A percentile compares a stretch with the other conserved stretches of the same genome.
Conservation (phyloP, 2,329 filamentous ascomycete species). For the Zalaria obscura region DNA sequence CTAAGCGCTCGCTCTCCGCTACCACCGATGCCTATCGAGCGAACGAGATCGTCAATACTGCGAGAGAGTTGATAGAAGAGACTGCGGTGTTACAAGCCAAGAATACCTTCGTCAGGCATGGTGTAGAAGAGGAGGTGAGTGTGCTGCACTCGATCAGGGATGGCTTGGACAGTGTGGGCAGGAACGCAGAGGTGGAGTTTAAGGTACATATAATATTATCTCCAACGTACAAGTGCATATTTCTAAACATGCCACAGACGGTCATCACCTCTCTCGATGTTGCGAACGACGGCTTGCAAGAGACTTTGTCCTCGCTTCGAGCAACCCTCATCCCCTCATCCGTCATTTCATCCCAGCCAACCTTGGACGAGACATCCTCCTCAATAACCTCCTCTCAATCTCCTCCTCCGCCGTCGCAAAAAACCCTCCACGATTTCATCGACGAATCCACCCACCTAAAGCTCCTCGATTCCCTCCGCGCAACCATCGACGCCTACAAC, state of each 20-base stretch:
- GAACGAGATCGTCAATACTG: constrained; percentile 68
- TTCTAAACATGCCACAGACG: constrained; percentile 17
- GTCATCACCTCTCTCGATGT: constrained; percentile 52
- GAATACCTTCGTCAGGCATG: constrained; percentile 27
- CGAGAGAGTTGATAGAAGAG: constrained; percentile 64
- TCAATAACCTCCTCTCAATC: too few relatives aligned
- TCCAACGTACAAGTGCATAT: constrained; percentile 1
- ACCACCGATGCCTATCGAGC: constrained; percentile 67
- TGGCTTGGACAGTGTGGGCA: constrained; percentile 26
- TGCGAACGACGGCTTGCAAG: constrained; percentile 48
- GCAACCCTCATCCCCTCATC: neutral
- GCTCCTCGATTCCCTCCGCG: constrained; percentile 52
- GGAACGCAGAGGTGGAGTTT: constrained; percentile 29
- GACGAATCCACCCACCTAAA: constrained; percentile 55
- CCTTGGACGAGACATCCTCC: neutral
- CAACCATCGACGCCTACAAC: constrained; percentile 57
- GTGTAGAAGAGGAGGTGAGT: constrained; percentile 29
- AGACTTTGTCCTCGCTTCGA: constrained; percentile 8
- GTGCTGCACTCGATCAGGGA: constrained; percentile 27
- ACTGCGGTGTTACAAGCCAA: constrained; percentile 52
- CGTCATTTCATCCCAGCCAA: neutral
- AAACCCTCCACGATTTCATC: constrained; percentile 61
- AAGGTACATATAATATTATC: constrained; percentile 15
- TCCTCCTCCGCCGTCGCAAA: constrained; percentile 20
- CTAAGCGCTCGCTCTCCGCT: constrained; percentile 75